These are phyloP conservation scores for Macrotyloma uniflorum DNA, from an alignment of 306 rosid genomes.

Conservation along the genomic window DNA sequence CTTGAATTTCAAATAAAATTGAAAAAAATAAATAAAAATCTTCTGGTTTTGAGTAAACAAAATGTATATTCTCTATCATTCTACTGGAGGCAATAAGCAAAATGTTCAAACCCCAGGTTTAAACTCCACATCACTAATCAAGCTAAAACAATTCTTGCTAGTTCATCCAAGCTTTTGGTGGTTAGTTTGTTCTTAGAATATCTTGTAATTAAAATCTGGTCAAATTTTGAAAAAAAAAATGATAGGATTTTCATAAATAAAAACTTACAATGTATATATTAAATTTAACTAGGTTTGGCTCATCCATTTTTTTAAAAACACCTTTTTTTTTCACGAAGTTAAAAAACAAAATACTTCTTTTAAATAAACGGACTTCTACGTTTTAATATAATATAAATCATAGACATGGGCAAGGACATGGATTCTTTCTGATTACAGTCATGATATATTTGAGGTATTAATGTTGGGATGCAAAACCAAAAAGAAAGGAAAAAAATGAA, in stretches of 20 bases:
- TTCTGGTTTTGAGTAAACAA: neutral
- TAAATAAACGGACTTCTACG: neutral
- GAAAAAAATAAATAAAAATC: neutral
- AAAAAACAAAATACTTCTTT: neutral
- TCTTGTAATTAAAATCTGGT: neutral
- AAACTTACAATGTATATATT: neutral
- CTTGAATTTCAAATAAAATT: neutral
- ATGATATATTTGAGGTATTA: neutral
- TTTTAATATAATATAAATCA: neutral
- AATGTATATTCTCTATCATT: neutral
- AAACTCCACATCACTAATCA: neutral
- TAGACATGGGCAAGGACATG: neutral
- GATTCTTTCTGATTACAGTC: neutral
- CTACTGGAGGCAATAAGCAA: neutral
- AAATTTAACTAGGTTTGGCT: no score
- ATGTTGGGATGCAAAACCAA: neutral
- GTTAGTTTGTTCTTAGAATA: neutral
- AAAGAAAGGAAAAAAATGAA: neutral
- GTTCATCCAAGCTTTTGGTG: neutral
- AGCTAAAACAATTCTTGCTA: neutral
- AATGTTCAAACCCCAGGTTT: neutral
- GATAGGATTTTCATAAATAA: neutral
- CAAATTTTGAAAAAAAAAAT: neutral
- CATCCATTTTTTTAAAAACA: no score
- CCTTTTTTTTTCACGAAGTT: neutral